Evolutionary conservation across 148 eudicot species (phyloP), one percentile per base, ranked within the genome.

Genomic region (Nepenthes gracilis): DNA sequence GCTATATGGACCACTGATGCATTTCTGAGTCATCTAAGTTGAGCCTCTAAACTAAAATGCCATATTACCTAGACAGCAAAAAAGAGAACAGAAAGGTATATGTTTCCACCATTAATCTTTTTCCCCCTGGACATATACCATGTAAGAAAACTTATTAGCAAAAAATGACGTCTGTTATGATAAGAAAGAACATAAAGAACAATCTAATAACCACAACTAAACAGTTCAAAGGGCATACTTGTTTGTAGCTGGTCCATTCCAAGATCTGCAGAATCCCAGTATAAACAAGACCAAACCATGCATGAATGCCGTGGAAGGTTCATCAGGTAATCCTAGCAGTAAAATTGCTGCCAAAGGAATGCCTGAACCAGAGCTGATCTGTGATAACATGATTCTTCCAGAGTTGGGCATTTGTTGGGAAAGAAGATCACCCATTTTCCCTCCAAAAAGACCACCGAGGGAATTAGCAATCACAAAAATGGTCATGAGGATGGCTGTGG

Each of bases 171-270:
- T 5, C 0, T 0, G 8, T 5, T 45, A 5, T 45, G 48, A 45
- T 5, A 45, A 6, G 8, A 45, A 45, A 45, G 11, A 11, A 45
- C 6, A 45, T 45, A 45, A 6, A 11, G 1, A 45, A 11, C 6
- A 11, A 45, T 5, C 8, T 11, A 6, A 45, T 5, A 45, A 11
- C 6, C 11, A 45, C 6, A 5, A 45, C 11, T 5, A 5, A 45
- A 6, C 11, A 11, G 48, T 45, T 45, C 48, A 11, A 45, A 5
- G 48, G 6, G 69, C 79, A 7, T 82, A 87, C 95, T 78, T 82
- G 82, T 84, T 87, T 56, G 95, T 87, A 13, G 89, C 96, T 9
- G 89, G 60, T 47, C 59, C 83, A 60, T 80, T 81, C 96, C 96
- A 88, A 4, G 82, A 74, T 23, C 75, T 76, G 69, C 64, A 15